Evolutionary conservation across 2,329 filamentous ascomycete species (phyloP).

Genomic region (Claviceps sorghi): DNA sequence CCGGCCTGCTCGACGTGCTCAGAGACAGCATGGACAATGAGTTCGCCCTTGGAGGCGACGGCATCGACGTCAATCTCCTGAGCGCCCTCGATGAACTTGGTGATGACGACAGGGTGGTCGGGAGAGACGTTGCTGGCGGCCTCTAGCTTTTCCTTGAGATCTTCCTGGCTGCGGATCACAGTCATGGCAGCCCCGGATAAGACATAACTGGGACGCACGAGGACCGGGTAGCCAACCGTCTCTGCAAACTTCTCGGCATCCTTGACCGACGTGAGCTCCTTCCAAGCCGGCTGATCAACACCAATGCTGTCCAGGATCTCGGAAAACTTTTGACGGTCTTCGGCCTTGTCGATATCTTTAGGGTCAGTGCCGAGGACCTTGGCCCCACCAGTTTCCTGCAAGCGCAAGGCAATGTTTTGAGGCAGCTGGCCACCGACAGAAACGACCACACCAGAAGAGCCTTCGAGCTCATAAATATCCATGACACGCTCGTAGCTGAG

Average conservation of each 20-base stretch:
- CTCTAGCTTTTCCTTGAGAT: conserved; percentile 88
- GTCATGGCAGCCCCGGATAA: conserved; percentile 98
- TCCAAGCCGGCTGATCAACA: conserved; percentile 94
- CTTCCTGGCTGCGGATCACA: conserved; percentile 74
- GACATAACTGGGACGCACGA: conserved; percentile 90
- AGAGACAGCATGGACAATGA: conserved; percentile 81
- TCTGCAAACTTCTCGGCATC: conserved; percentile 81
- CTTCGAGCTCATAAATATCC: conserved; percentile 95
- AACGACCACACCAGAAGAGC: conserved; percentile 73
- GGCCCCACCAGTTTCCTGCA: conserved; percentile 81
- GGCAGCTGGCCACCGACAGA: conserved; percentile 92
- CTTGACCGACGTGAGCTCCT: conserved; percentile 79
- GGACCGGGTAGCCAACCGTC: conserved; percentile 78
- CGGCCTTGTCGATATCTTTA: conserved; percentile 89
- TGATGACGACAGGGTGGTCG: conserved; percentile 95
- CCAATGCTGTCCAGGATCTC: conserved; percentile 94
- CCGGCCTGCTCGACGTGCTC: conserved; percentile 96
- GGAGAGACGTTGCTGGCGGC: conserved; percentile 83
- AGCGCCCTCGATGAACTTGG: conserved; percentile 93
- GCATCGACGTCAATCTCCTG: conserved; percentile 94
- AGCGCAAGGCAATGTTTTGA: conserved; percentile 89
- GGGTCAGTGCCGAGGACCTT: conserved; percentile 89
- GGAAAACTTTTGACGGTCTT: conserved; percentile 97
- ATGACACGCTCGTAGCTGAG: conserved; percentile 93
- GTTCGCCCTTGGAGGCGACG: conserved; percentile 71